Base-by-base conservation (phyloP, 495 filamentous ascomycete species). In the Penicillium manginii region DNA sequence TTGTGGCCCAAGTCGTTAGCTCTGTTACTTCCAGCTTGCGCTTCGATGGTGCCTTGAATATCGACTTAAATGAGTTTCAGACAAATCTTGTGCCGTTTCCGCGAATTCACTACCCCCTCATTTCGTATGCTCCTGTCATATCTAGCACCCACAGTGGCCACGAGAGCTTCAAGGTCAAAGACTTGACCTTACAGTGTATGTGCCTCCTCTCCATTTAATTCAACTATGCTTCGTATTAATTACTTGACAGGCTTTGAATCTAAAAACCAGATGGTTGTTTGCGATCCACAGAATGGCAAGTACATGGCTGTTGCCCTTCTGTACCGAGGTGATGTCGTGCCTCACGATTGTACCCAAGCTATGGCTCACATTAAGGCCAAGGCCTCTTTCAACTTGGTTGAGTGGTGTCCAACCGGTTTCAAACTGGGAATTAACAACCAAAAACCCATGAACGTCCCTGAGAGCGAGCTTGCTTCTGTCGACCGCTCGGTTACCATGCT, bases 341-440 rank as follows among this genome's bases (percentile, higher is more conserved):
- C 91, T 45, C 90, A 87, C 59, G 91, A 96, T 79, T 92, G 90
- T 78, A 86, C 79, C 62, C 83, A 86, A 39, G 91, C 91, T 32
- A 86, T 93, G 52, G 89, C 89, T 19, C 82, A 86, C 21, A 82
- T 96, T 60, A 96, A 96, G 80, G 86, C 91, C 65, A 93, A 92
- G 81, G 66, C 85, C 10, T 91, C 91, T 21, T 93, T 96, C 83
- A 92, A 94, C 82, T 81, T 96, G 56, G 91, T 96, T 53, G 91
- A 96, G 73, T 96, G 91, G 91, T 96, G 91, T 77, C 91, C 91
- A n/a, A 96, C 91, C 45, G 91, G 91, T 58, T 96, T 96, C 86
- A 96, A 96, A 82, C 81, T 96, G 54, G 91, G 91, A 64, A 96
- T 96, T 81, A 93, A 93, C 81, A 92, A 92, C 79, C 88, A 92